Evolutionary conservation across 495 filamentous ascomycete species (phyloP), one percentile per base, ranked within the genome.

Genomic region (Halenospora varia): DNA sequence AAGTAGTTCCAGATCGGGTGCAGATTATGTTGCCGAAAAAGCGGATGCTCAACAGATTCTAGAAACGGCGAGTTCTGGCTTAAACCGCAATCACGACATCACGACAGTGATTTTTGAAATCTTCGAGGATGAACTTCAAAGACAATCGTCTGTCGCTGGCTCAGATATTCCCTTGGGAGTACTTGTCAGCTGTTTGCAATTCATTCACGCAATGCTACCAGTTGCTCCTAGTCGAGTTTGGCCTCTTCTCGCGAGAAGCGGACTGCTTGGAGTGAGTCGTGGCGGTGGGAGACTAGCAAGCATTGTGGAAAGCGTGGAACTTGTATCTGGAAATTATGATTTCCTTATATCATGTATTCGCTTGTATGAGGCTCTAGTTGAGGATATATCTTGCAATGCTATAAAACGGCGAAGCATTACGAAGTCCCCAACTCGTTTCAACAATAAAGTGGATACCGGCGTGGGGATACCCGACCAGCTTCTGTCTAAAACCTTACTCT

Each of bases 151-250:
- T 1, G 62, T 70, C 25, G 78, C 80, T 20, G 77, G 78, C 11
- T 59, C 74, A 4, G 81, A 78, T 24, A 73, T 69, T 2, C 72
- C 77, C 9, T 56, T 88, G 18, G 78, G 85, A 6, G 75, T 89
- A 26, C 75, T 92, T 22, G 77, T 87, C 26, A 82, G 84, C 29
- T 96, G 90, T 62, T 63, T 90, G 35, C 87, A 89, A 41, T 97
- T 97, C 59, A 78, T 93, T 13, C 77, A 86, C 56, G 83, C 82
- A 18, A 71, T 94, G 10, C 67, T 90, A 2, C 73, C 77, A 4
- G 72, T 95, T n/a, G 74, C 86, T 23, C 92, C 93, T 2, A 85
- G 83, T 45, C 75, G 92, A 56, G 84, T 96, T 1, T 98, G 93
- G 93, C 88, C 91, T 2, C 90, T 92, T 65, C 82, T 98, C 65